Percentiles rank a stretch among this genome's conserved stretches.
Evolutionary conservation across 306 rosid species (phyloP).

Genomic region (Arachis hypogaea): DNA sequence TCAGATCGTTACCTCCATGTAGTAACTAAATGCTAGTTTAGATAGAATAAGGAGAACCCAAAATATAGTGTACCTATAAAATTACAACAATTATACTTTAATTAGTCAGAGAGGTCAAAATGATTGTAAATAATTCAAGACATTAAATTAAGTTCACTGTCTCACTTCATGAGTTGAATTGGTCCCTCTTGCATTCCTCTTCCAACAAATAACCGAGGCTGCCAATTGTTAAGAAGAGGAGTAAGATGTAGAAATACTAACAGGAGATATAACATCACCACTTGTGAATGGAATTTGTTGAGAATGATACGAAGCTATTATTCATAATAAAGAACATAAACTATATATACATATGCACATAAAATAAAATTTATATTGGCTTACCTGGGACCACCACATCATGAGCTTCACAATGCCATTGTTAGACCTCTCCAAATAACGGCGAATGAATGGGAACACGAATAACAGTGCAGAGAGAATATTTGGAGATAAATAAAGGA

Average conservation of each 20-base stretch:
- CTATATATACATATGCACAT: slow-evolving; percentile 4
- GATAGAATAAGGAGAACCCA: slow-evolving; percentile 83
- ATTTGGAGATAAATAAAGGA: slow-evolving; percentile 86
- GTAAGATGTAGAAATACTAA: slow-evolving; percentile 2
- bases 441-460: slow-evolving; percentile 79
- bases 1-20: slow-evolving; percentile 72
- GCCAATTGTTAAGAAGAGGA: slow-evolving; percentile 37
- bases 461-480: slow-evolving; percentile 78
- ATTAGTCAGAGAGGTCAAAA: slow-evolving; percentile 42
- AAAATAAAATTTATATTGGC: slow-evolving; percentile 31
- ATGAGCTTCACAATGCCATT: slow-evolving; percentile 54
- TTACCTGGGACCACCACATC: slow-evolving; percentile 99
- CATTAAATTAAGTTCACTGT: slow-evolving; percentile 21
- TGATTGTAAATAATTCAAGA: slow-evolving; percentile 34
- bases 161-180: slow-evolving; percentile 76
- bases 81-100: slow-evolving; percentile 38
- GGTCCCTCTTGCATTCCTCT: slow-evolving; percentile 99
- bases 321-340: slow-evolving; percentile 22
- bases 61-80: slow-evolving; percentile 81
- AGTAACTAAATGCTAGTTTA: slow-evolving; percentile 90
- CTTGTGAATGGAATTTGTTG: slow-evolving; percentile 6
- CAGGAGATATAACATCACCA: slow-evolving; percentile 12
- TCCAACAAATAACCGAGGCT: slow-evolving; percentile 98
- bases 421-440: slow-evolving; percentile 78
- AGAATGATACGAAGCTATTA: slow-evolving; percentile 26